phyloP scores from a whole-genome alignment of 208 protist genomes.

The Acanthamoeba healyi region DNA sequence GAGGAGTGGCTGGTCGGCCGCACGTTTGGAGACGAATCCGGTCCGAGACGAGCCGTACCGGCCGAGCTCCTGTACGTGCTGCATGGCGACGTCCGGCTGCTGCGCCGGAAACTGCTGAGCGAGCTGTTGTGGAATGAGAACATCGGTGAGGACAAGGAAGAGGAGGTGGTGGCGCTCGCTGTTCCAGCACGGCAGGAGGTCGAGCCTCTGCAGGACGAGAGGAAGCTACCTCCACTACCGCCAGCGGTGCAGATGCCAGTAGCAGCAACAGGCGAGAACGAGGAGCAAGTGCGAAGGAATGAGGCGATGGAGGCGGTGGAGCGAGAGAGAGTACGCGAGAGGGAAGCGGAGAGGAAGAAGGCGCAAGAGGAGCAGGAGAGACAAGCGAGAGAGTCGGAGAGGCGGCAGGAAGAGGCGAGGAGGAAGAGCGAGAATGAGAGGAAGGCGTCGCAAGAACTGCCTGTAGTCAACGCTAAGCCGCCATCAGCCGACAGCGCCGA shows the following conservation, averaged over 20 bases:
- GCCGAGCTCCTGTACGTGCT: not conserved
- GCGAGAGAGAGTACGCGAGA: not conserved
- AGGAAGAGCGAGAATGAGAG: not conserved
- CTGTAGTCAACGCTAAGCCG: not conserved
- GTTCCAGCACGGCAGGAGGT: not conserved
- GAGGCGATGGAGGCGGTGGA: not conserved
- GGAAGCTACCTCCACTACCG: too few relatives aligned
- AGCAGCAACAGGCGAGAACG: too few relatives aligned
- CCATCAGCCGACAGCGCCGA: not conserved
- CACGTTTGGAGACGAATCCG: not conserved
- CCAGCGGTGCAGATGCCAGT: not conserved
- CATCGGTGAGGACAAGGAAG: not conserved
- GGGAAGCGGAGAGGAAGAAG: not conserved
- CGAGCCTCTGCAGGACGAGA: not conserved
- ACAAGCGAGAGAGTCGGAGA: not conserved
- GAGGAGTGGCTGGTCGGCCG: slow-evolving; percentile 36
- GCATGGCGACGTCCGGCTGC: not conserved
- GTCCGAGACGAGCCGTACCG: not conserved
- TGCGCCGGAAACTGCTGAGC: not conserved
- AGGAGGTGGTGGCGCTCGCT: not conserved
- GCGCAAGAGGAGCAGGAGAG: not conserved
- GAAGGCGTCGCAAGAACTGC: not conserved
- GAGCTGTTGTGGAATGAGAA: not conserved
- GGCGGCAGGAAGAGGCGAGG: not conserved
- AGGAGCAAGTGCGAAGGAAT: too few relatives aligned